Evolutionary conservation across 208 protist species (phyloP), one percentile per base, ranked within the genome.

Genomic region (Crithidia expoeki): DNA sequence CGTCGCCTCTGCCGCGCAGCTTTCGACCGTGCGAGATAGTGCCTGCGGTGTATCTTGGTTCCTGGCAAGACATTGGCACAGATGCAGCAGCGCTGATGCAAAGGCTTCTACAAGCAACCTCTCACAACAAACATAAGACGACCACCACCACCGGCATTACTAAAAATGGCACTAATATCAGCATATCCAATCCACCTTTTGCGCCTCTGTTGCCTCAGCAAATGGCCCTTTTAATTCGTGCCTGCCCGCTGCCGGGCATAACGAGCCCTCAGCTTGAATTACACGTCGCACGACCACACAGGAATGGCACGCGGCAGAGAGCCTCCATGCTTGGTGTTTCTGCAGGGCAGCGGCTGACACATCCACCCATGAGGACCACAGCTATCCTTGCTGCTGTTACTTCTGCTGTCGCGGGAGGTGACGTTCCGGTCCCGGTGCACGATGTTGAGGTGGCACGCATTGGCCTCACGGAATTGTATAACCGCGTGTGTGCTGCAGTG

Each of bases 1-100:
- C 40, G 19, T 25, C 49, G 9, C 49, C 68, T 40, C 74, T 72
- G 27, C 56, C 52, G 49, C 62, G 61, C 25, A 84, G 73, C 56
- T 80, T 92, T 32, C 81, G 86, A 0, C 86, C 86, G 4, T 68
- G 85, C 49, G 76, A 85, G 38, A 87, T 92, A 50, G 57, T 92
- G 12, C 78, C 86, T 25, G 77, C 47, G 5, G 32, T 92, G 19
- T 92, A 92, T 61, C 71, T 92, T 28, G 86, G 86, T n/a, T 73
- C 73, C 27, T 49, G 66, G 27, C 65, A 65, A 11, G 81, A 89
- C 66, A 59, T 92, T 14, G 69, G 72, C 42, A 74, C 55, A 7
- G 46, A 90, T 49, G 52, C 61, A 7, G 46, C 30, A 27, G 56
- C 50, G 17, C 61, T 90, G 4, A 58, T 72, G 33, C 51, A 51